Evolutionary conservation across 2,329 filamentous ascomycete genomes (phyloP).

Genomic region (Ophiostoma quercus): DNA sequence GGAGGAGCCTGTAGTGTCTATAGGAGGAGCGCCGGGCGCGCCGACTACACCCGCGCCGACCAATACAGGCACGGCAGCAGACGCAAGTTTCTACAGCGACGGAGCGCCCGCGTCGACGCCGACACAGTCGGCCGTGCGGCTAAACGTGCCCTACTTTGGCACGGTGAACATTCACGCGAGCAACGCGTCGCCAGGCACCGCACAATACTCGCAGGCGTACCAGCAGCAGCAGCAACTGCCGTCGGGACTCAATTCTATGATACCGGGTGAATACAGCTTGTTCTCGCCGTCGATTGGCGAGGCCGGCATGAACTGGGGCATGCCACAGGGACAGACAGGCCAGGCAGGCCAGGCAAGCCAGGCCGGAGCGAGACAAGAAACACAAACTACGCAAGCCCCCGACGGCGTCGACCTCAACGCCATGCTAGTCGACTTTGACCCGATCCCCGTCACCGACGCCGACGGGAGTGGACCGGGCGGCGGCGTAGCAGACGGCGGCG

Average conservation of each 20-base stretch:
- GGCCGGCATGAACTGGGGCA: conserved; percentile 15
- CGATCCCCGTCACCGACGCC: conserved; percentile 11
- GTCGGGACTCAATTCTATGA: background rate
- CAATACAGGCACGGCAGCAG: background rate
- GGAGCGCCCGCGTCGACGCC: background rate
- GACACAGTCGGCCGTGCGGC: conserved; percentile 31
- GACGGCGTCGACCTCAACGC: conserved; percentile 23
- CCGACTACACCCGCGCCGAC: background rate
- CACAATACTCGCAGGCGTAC: conserved; percentile 4
- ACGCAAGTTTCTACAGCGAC: background rate
- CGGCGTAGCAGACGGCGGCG: background rate
- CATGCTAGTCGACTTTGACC: conserved; percentile 28
- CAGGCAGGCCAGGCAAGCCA: background rate
- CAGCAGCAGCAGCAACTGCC: conserved; percentile 12
- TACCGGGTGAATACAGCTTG: background rate
- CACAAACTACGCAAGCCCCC: background rate
- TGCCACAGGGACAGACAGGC: background rate
- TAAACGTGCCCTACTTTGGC: conserved; percentile 45
- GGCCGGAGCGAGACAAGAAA: background rate
- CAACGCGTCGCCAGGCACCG: background rate
- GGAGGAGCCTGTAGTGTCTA: background rate
- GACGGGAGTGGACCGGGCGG: background rate
- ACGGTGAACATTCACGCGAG: conserved; percentile 41
- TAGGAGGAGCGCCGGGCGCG: background rate
- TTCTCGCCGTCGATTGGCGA: background rate